Evolutionary conservation across 2,329 filamentous ascomycete species (phyloP), one percentile per base, ranked within the genome.

Genomic region (Dendrostoma leiphaemia): DNA sequence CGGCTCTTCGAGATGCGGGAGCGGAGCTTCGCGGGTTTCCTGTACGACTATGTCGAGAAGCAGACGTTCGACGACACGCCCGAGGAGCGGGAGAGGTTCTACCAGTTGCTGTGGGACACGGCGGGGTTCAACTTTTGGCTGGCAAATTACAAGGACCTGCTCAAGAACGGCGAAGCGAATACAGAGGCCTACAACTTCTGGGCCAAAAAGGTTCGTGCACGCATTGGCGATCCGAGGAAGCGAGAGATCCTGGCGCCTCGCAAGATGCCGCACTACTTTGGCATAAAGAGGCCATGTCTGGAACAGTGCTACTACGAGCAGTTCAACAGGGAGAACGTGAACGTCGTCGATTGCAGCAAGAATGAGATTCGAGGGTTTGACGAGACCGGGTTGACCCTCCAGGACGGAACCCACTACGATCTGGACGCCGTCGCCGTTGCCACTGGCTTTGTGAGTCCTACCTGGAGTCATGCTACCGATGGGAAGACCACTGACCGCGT

Each of bases 71-170:
- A 83, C 49, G 80, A 80, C 50, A 71, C 69, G 0, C 69, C 73
- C 0, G 78, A 79, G 41, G 71, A 81, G 48, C 75, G 79, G 1
- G 71, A 78, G 60, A 71, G 70, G 1, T 68, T 77, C 17, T 80
- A 77, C 56, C 74, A 83, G 56, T 58, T 69, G 3, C 63, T 78
- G 8, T 85, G 77, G 75, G 49, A 68, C 3, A 65, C 72, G 0
- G 82, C 81, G 2, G 83, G 81, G 0, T 84, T 84, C 66, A 69
- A 69, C 1, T 81, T 73, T 64, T 82, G 80, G 79, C 69, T 84
- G 2, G 69, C 69, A 0, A 64, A 72, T 2, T 86, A 84, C 69
- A 76, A 76, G 50, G 83, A 86, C 51, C 72, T 73, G 47, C 58
- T 83, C 4, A 64, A 67, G 17, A 67, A 73, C 26, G 38, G 65